Evolutionary conservation across 768 basidiomycete species (phyloP).

Genomic region (Daedalea quercina): DNA sequence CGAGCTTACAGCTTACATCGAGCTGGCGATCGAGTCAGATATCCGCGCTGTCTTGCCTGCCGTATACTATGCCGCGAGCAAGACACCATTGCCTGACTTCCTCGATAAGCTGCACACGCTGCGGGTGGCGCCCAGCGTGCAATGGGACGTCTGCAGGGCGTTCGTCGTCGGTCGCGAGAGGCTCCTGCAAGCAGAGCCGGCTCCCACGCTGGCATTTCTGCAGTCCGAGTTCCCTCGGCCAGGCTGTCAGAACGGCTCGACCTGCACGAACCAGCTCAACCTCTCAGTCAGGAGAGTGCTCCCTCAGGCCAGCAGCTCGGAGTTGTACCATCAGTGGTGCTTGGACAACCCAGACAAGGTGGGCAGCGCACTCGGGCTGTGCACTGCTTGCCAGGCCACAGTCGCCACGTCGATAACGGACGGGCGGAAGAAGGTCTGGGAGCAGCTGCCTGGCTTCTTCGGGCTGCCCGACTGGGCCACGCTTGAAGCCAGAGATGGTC

Average conservation of each 20-base stretch:
- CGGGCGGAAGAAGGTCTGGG: not conserved
- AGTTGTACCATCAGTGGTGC: constrained; percentile 2
- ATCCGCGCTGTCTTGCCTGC: constrained; percentile 10
- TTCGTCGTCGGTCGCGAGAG: constrained; percentile 1
- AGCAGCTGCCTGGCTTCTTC: constrained; percentile 1
- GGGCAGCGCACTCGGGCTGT: not conserved
- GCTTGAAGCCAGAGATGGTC: not conserved
- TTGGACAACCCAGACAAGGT: not conserved
- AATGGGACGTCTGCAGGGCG: constrained; percentile 2
- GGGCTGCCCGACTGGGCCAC: constrained; percentile 5
- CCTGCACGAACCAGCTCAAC: not conserved
- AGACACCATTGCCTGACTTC: not conserved
- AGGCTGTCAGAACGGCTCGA: not conserved
- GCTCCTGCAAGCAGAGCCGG: not conserved
- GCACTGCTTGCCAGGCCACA: not conserved
- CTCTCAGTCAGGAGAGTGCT: not conserved
- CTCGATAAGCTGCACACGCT: not conserved
- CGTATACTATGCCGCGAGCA: constrained; percentile 9
- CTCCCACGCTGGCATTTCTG: not conserved
- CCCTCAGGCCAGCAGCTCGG: not conserved
- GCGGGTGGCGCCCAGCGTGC: not conserved
- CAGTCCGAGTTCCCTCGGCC: not conserved
- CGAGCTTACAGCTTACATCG: constrained; percentile 7
- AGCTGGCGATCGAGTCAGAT: constrained; percentile 10
- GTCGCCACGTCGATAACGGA: not conserved